These are phyloP conservation scores for Alternaria arbusti DNA, from an alignment of 2,329 filamentous ascomycete genomes.

Conservation along the genomic window DNA sequence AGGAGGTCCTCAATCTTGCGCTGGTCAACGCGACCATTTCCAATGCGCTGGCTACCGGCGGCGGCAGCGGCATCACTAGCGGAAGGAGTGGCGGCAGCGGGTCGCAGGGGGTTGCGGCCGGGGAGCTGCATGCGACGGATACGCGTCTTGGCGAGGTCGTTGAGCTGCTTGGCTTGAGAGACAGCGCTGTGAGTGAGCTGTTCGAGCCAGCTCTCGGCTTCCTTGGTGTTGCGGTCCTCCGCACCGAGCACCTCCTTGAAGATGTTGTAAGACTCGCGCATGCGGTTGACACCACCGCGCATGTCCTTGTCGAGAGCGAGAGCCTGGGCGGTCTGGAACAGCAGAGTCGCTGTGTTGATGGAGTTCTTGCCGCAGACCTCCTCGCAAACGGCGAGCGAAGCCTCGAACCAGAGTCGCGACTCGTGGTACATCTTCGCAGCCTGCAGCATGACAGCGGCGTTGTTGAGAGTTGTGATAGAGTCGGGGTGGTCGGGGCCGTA, in stretches of 20 bases:
- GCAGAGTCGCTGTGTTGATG: conserved; percentile 89
- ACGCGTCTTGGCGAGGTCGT: conserved; percentile 77
- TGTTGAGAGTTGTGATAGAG: conserved; percentile 98
- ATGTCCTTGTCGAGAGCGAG: conserved; percentile 94
- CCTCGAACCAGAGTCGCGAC: conserved; percentile 96
- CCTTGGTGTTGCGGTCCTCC: conserved; percentile 96
- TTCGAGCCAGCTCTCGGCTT: conserved; percentile 95
- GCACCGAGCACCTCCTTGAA: conserved; percentile 87
- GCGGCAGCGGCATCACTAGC: conserved; percentile 55
- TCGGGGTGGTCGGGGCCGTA: conserved; percentile 94
- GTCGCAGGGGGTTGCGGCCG: conserved; percentile 59
- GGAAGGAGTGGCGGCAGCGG: conserved; percentile 67
- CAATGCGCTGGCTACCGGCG: conserved; percentile 47
- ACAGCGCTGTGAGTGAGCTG: conserved; percentile 96
- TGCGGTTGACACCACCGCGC: conserved; percentile 86
- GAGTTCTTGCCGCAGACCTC: conserved; percentile 87
- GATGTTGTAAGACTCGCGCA: conserved; percentile 96
- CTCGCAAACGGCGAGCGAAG: conserved; percentile 87
- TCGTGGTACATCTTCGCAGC: conserved; percentile 93
- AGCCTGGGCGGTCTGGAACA: conserved; percentile 96
- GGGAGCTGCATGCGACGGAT: conserved; percentile 75
- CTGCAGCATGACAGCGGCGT: conserved; percentile 98
- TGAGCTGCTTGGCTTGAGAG: conserved; percentile 89
- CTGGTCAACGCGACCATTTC: conserved; percentile 65
- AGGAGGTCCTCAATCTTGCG: conserved; percentile 92